Conservation (phyloP, 768 basidiomycete species). For the Pleurotus salmoneostramineus region DNA sequence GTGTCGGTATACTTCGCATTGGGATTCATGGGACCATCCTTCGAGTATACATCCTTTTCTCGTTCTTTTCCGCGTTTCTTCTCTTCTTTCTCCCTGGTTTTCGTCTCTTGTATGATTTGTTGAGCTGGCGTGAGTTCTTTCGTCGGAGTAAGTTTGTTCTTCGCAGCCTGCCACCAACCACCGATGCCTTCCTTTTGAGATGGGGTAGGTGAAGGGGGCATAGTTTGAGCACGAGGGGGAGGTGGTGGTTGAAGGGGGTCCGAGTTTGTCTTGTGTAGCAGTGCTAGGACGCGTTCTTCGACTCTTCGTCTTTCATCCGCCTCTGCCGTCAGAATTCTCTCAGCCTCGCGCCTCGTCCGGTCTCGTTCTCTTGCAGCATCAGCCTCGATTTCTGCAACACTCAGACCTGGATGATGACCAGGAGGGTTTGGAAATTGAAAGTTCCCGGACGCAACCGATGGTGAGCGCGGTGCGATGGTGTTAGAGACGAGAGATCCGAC, state of each 20-base stretch:
- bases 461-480: constrained; percentile 38
- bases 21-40: constrained; percentile 51
- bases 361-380: constrained; percentile 79
- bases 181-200: constrained; percentile 56
- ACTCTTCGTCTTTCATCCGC: constrained; percentile 62
- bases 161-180: constrained; percentile 75
- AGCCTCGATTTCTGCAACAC: constrained; percentile 76
- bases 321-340: constrained; percentile 69
- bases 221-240: constrained; percentile 55
- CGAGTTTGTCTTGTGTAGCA: constrained; percentile 47
- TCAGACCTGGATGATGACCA: constrained; percentile 21
- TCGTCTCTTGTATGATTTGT: constrained; percentile 73
- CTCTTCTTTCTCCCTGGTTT: constrained; percentile 58
- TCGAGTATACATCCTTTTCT: constrained; percentile 51
- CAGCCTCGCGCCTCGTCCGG: constrained; percentile 70
- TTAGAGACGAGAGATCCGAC: constrained; percentile 65
- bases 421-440: constrained; percentile 29
- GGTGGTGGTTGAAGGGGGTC: constrained; percentile 48
- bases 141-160: constrained; percentile 72
- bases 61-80: constrained; percentile 44
- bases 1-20: constrained; percentile 54
- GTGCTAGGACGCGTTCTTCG: constrained; percentile 74
- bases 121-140: constrained; percentile 87
- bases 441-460: constrained; percentile 10
- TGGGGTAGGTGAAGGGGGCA: constrained; percentile 58